Base-by-base conservation (phyloP, 805 yeast genomes). In the Yarrowia osloensis region DNA sequence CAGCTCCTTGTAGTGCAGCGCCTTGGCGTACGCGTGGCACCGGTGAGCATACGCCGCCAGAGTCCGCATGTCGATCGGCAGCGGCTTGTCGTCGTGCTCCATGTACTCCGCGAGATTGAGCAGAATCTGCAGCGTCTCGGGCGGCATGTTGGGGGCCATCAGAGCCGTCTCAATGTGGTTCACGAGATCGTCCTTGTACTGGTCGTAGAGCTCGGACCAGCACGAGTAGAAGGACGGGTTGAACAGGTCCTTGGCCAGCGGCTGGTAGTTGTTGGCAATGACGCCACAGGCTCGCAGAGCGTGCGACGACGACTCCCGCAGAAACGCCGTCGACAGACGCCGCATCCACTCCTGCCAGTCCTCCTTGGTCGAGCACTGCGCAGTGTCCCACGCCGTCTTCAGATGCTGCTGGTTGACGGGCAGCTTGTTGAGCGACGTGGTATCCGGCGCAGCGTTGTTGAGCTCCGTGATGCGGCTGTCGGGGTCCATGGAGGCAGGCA, bases 311-410 rank as follows among this genome's bases (percentile, higher is more conserved):
- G 97, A 90, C 74, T 93, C 97, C 72, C 90, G 91, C 70, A 95
- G 79, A 37, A 95, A 77, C 73, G 92, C 97, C 65, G 91, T 89
- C 71, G 95, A 87, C 57, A 95, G 80, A 68, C 95, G 82, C 68
- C 96, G 85, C 70, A 92, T 86, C 99, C 99, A 95, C 74, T 95
- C 98, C 72, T 90, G 94, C 99, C 99, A 95, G 71, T 95, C 99
- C 72, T 93, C 98, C 71, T 88, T 87, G 0, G 98, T 91, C 65
- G 96, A 84, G 70, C 94, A 85, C 71, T 91, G 94, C 26, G 90
- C 85, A 29, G 97, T 89, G 71, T 92, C 97, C 98, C 99, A 95
- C 1, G 93, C 91, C 50, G 86, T 85, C 72, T 90, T 88, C 72
- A 95, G 80, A 9, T 80, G 81, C 65, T 81, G 81, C 70, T 85